These are phyloP conservation scores for Dryas octopetala DNA, from an alignment of 306 rosid genomes.

Conservation along the genomic window DNA sequence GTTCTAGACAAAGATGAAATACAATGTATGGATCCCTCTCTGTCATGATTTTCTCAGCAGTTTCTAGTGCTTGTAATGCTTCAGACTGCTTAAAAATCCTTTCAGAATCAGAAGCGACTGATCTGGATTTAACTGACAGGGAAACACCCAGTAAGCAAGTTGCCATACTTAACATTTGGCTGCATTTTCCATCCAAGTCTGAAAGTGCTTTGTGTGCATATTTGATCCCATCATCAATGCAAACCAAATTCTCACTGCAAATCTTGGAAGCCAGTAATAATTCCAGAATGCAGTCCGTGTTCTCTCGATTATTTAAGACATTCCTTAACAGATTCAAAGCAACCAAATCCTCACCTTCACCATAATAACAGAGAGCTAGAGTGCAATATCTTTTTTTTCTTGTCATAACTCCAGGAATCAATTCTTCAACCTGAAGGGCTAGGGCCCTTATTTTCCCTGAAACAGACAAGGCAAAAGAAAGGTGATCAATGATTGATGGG, in stretches of 20 bases:
- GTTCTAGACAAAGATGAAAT: slow-evolving; percentile 77
- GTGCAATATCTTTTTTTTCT: slow-evolving; percentile 52
- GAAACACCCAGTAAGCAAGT: slow-evolving; percentile 72
- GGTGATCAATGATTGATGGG: slow-evolving; percentile 74
- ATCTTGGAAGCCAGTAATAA: slow-evolving; percentile 76
- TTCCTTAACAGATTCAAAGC: slow-evolving; percentile 83
- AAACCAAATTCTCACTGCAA: slow-evolving; percentile 58
- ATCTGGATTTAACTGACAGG: slow-evolving; percentile 59
- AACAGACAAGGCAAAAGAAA: slow-evolving; percentile 71
- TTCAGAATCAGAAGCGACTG: slow-evolving; percentile 61
- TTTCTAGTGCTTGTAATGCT: slow-evolving; percentile 61
- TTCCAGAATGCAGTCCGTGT: slow-evolving; percentile 44
- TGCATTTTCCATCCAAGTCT: slow-evolving; percentile 53
- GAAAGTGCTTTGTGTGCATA: slow-evolving; percentile 56
- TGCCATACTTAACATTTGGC: slow-evolving; percentile 51
- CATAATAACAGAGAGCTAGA: slow-evolving; percentile 75
- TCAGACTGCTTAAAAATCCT: slow-evolving; percentile 55
- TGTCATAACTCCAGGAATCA: slow-evolving; percentile 65
- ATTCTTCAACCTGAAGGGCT: slow-evolving; percentile 69
- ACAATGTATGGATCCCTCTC: slow-evolving; percentile 64
- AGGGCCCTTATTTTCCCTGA: slow-evolving; percentile 59
- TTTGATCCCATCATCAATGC: slow-evolving; percentile 61
- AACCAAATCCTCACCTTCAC: slow-evolving; percentile 54
- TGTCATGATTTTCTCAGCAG: slow-evolving; percentile 52
- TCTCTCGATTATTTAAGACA: slow-evolving; percentile 55